phyloP scores from a whole-genome alignment of 805 yeast species.

The Teunomyces tritomae region DNA sequence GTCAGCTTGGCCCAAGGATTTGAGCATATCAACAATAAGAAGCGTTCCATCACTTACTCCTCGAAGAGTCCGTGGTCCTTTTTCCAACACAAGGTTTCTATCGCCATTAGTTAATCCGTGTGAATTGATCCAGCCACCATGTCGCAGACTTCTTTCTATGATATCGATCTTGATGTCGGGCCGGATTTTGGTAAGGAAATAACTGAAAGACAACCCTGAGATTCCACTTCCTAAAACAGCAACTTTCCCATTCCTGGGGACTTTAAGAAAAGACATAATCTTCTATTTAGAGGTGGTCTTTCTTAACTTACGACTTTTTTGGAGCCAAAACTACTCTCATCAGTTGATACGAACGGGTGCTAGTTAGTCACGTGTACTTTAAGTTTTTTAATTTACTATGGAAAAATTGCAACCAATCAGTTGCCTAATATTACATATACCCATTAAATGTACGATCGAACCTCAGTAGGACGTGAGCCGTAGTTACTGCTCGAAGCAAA shows the following conservation, averaged over 20 bases:
- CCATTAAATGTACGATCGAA: neutral
- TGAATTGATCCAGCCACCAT: slow-evolving; percentile 82
- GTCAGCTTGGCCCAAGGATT: slow-evolving; percentile 44
- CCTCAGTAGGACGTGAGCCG: slow-evolving; percentile 1
- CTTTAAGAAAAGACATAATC: neutral
- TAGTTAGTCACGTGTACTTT: neutral
- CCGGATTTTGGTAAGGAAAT: slow-evolving; percentile 63
- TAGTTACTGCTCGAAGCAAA: slow-evolving; percentile 12
- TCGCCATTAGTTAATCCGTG: slow-evolving; percentile 29
- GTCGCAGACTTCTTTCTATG: slow-evolving; percentile 50
- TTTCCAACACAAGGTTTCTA: slow-evolving; percentile 52
- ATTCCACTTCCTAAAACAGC: slow-evolving; percentile 88
- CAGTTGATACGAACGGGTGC: neutral
- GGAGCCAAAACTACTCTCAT: neutral
- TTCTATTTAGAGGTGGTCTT: neutral
- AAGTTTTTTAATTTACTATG: neutral
- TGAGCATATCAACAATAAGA: slow-evolving; percentile 59
- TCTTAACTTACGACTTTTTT: neutral
- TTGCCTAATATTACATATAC: neutral
- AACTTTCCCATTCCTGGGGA: slow-evolving; percentile 38
- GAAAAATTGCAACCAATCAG: slow-evolving; percentile 1
- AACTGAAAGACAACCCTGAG: slow-evolving; percentile 75
- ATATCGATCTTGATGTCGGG: slow-evolving; percentile 72
- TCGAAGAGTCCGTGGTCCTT: slow-evolving; percentile 88
- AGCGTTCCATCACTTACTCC: slow-evolving; percentile 80